Conservation (phyloP, 2,329 filamentous ascomycete genomes). For the Aspergillus persii region DNA sequence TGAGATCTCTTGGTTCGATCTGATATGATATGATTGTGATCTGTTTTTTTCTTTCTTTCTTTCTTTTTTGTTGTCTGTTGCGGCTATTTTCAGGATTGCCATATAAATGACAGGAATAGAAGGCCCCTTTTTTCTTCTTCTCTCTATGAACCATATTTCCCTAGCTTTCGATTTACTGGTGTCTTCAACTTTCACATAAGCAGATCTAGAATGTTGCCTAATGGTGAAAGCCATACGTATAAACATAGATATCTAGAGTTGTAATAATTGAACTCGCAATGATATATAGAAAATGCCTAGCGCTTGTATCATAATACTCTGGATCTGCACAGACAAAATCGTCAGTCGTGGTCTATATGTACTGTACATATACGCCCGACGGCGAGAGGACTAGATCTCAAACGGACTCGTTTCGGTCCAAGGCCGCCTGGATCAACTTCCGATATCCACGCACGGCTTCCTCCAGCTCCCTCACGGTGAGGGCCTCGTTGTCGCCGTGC, state of each 20-base stretch:
- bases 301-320: too few species aligned
- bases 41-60: neutral
- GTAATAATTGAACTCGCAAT: too few species aligned
- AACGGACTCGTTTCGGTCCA: conserved; percentile 9
- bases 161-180: too few species aligned
- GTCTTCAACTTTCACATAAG: too few species aligned
- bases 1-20: neutral
- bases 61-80: neutral
- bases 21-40: neutral
- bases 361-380: neutral
- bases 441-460: conserved; percentile 76
- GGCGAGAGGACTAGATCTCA: neutral
- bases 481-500: conserved; percentile 77
- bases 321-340: too few species aligned
- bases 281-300: too few species aligned
- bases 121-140: neutral
- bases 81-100: neutral
- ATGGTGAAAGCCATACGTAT: too few species aligned
- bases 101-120: neutral
- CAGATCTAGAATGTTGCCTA: too few species aligned
- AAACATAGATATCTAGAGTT: too few species aligned
- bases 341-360: too few species aligned
- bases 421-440: conserved; percentile 56
- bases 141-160: too few species aligned
- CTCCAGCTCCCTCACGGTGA: conserved; percentile 74